Base-by-base conservation (phyloP, 73 alveolate genomes). In the Stentor roeselii region DNA sequence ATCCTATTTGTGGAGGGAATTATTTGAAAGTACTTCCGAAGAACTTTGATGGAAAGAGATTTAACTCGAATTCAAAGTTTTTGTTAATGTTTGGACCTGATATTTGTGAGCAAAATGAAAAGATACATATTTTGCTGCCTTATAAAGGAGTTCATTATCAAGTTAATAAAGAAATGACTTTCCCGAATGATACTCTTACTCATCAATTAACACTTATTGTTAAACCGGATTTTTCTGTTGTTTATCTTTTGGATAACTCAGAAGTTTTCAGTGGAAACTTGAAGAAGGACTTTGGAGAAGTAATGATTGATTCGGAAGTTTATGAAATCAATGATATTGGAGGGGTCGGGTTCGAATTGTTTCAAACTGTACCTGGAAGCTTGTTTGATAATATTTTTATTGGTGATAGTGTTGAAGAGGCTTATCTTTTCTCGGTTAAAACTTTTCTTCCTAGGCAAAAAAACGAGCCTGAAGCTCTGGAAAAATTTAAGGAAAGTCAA, bases 31-130 rank as follows among this genome's bases (percentile, higher is more conserved):
- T 86, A 6, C 59, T 86, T 31, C 88, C 91, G 3, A 39, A 36
- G 40, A 80, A 59, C n/a, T 80, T 82, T 37, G 84, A 86, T 37
- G 82, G 59, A 80, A 42, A 36, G 3, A 75, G 37, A 4, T 86
- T 78, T 40, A 4, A 59, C 14, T 83, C 85, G 6, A 75, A 86
- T n/a, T 32, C 91, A 38, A 87, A 84, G 2, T 86, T 80, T 42
- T 40, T 39, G 34, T 35, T 86, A 11, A 86, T 82, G 88, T 86
- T 86, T 59, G 91, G 91, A 36, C 91, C 91, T 36, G 91, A 86
- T 60, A 50, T 75, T 83, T 86, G 91, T 39, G 88, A 86, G 34
- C 32, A 60, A 11, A 34, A 31, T 4, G 39, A 38, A 15, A 83
- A 42, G 38, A 75, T 36, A 21, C 89, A 83, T 42, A 15, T 75